Base-by-base conservation (phyloP, 1,284 basidiomycete species). In the Cerrena zonata region DNA sequence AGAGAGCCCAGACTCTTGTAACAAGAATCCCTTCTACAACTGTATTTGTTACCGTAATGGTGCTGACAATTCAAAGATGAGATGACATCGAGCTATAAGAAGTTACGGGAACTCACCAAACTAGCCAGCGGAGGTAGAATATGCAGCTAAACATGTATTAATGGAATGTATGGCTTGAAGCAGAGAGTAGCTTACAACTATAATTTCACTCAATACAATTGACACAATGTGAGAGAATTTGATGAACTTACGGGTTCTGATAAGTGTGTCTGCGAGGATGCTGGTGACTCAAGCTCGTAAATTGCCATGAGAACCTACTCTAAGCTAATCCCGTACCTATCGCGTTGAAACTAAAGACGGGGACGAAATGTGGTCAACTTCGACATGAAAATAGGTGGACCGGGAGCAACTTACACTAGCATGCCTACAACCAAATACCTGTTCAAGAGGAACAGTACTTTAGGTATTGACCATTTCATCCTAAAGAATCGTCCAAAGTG, bases 381-480 rank as follows among this genome's bases (percentile, higher is more conserved):
- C 18, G 11, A 5, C 34, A 38, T 19, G 30, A 27, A 23, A 5
- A 4, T 3, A 21, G n/a, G 15, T 19, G 18, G 23, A n/a, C 7
- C 4, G n/a, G 40, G 23, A 19, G 36, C 11, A 40, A 40, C 47
- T 38, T 19, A 48, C 47, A 40, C 18, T 3, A 48, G 19, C 10
- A 48, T 48, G 5, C 26, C 11, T 3, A 34, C 47, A 22, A 48
- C 47, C 7, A 48, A 5, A 25, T 48, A 48, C n/a, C 47, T 11
- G 27, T 48, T 48, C 47, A 48, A 30, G 15, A 48, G 19, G 37
- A 48, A 48, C 11, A 48, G 37, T 10, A 48, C 47, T 25, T 40
- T 48, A n/a, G 47, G 30, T 22, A 48, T 25, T 12, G 47, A 38
- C 30, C 30, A 40, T 13, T 25, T 48, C 19, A 36, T 11, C 23